Conservation (phyloP, 768 basidiomycete species). For the Suillus plorans region DNA sequence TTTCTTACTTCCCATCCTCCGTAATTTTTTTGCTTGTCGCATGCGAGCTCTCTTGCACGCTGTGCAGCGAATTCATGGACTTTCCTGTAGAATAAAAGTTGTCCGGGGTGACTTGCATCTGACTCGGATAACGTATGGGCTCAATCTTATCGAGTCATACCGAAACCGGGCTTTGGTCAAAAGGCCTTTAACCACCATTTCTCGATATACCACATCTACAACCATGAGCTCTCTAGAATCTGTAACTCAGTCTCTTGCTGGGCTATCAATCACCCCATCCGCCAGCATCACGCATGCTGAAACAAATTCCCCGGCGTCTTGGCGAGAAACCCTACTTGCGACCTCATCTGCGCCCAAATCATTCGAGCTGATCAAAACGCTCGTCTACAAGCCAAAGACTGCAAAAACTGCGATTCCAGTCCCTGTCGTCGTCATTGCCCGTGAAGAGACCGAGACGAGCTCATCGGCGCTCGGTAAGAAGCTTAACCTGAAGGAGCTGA, state of each 20-base stretch:
- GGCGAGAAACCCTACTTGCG: conserved; percentile 71
- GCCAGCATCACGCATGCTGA: conserved; percentile 56
- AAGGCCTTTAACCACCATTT: conserved; percentile 10
- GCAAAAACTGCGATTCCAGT: conserved; percentile 84
- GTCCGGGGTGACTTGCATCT: conserved; percentile 16
- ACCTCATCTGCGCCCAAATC: conserved; percentile 48
- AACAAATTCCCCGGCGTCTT: conserved; percentile 69
- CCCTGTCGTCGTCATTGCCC: conserved; percentile 84
- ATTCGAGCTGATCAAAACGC: conserved; percentile 80
- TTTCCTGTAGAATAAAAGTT: conserved; percentile 15
- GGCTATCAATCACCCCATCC: conserved; percentile 55
- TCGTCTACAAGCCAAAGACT: conserved; percentile 96
- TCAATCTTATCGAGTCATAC: conserved; percentile 26
- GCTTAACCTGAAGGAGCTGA: conserved; percentile 81
- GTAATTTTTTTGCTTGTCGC: conserved; percentile 14
- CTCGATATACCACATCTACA: conserved; percentile 15
- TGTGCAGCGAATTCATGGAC: conserved; percentile 24
- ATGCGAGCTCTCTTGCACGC: conserved; percentile 28
- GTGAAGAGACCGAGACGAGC: conserved; percentile 82
- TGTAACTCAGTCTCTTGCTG: conserved; percentile 42
- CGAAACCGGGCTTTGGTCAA: conserved; percentile 18
- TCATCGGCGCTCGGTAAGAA: conserved; percentile 76
- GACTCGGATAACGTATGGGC: conserved; percentile 16
- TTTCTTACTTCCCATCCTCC: conserved; percentile 8
- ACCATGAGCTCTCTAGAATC: conserved; percentile 37